A percentile compares a stretch with the other conserved stretches of the same genome.
These are phyloP conservation scores for Colletotrichum nymphaeae DNA, from an alignment of 2,329 filamentous ascomycete species.

Conservation along the genomic window DNA sequence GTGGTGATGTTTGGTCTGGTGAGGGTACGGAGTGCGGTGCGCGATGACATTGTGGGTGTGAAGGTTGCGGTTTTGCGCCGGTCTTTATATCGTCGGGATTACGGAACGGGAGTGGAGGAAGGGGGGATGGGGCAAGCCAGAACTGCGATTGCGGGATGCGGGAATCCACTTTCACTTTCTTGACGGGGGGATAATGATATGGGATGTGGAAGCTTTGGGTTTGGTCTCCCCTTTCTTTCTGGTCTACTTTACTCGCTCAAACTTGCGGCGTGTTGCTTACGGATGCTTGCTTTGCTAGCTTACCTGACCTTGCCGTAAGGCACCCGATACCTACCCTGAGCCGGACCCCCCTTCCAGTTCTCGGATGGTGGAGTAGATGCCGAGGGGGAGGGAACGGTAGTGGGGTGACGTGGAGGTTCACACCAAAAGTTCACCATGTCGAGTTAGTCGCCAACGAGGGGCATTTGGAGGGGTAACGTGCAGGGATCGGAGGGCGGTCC, in stretches of 20 bases:
- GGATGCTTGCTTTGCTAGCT: constrained; percentile 3
- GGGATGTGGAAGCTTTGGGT: neutral
- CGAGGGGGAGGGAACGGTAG: neutral
- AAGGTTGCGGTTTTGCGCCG: no score
- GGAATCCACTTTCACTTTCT: constrained; percentile 12
- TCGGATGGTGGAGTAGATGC: constrained; percentile 29
- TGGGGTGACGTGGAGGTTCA: neutral
- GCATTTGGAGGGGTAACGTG: neutral
- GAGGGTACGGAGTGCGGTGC: neutral
- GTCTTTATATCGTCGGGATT: constrained; percentile 11
- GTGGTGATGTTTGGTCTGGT: no score
- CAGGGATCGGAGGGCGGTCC: constrained; percentile 2
- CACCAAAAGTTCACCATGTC: no score
- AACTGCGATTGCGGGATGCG: constrained; percentile 14
- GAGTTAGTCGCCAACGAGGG: neutral
- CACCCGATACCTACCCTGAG: neutral
- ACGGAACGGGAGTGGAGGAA: constrained; percentile 14
- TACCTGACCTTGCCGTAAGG: neutral
- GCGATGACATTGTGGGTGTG: neutral
- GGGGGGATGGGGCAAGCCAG: neutral
- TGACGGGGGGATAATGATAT: no score
- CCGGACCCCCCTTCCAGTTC: neutral
- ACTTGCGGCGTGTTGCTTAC: constrained; percentile 12
- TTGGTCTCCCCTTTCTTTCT: neutral
- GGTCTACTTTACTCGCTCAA: neutral